Base-by-base conservation (phyloP, 768 basidiomycete species). In the Aureoboletus auriporus region DNA sequence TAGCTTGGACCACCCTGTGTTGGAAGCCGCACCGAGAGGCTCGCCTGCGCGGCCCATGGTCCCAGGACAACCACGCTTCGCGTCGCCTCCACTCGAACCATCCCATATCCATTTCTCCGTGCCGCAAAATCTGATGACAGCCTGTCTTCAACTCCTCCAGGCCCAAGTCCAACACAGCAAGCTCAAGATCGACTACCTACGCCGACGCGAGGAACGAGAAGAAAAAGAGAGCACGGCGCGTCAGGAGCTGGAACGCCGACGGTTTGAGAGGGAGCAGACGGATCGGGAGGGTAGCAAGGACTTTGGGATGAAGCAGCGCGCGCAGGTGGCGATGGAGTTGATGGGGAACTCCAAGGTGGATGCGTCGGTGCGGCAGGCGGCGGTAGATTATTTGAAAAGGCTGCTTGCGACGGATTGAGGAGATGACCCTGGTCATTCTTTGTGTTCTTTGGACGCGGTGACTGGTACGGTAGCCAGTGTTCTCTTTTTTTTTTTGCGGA, bases 311-410 rank as follows among this genome's bases (percentile, higher is more conserved):
- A 84, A 78, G 65, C 80, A 84, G 51, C 84, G 79, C 57, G 78
- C 79, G 23, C 78, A 82, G 49, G 76, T 78, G 50, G 87, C 87
- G 20, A 79, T 83, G 49, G 83, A 86, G 44, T 52, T 89, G 35
- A 66, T 89, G 53, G 72, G 74, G 17, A 86, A 81, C 53, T 74
- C 76, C 6, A 69, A 67, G 33, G 73, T 80, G 8, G 84, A 86
- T 52, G 71, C 72, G n/a, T 71, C 74, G 10, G 72, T 87, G 45
- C 82, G 79, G 63, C 77, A 80, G 55, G 80, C 80, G 5, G 86
- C 85, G 4, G 75, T 80, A 37, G 85, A 87, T 42, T 89, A 84
- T 67, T 67, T 89, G 55, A 84, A 84, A 68, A 82, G 78, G 59
- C 67, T 86, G 27, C 83, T 87, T 52, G 61, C 62, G 33, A 55